Conservation (phyloP, 768 basidiomycete genomes). For the Lactifluus echinatus region DNA sequence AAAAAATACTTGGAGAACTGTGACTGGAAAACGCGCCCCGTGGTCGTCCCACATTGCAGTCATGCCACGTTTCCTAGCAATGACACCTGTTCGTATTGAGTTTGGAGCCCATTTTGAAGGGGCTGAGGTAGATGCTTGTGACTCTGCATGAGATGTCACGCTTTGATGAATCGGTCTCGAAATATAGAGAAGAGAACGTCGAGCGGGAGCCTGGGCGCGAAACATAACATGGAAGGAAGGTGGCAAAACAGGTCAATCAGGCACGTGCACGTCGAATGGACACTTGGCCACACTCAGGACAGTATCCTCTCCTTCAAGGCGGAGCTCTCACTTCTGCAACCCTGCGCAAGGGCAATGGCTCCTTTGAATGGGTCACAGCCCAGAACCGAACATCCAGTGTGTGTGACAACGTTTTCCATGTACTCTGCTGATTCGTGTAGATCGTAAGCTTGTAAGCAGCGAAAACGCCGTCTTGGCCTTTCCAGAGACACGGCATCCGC, state of each 20-base stretch:
- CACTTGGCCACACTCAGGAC: conserved; percentile 20
- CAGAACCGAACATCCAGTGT: conserved; percentile 18
- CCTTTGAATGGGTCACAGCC: conserved; percentile 46
- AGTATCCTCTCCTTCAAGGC: conserved; percentile 47
- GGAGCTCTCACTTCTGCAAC: conserved; percentile 51
- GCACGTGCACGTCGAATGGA: conserved; percentile 15
- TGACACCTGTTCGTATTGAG: conserved; percentile 83
- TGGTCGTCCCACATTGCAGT: conserved; percentile 86
- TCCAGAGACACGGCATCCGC: conserved; percentile 44
- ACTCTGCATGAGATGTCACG: conserved; percentile 26
- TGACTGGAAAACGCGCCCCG: conserved; percentile 82
- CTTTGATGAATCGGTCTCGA: conserved; percentile 40
- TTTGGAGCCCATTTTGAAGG: conserved; percentile 69
- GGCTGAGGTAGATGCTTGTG: conserved; percentile 24
- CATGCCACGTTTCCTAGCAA: conserved; percentile 96
- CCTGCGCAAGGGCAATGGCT: conserved; percentile 37
- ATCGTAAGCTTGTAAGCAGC: conserved; percentile 25
- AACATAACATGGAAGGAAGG: conserved; percentile 22
- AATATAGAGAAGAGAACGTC: conserved; percentile 30
- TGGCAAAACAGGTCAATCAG: neutral
- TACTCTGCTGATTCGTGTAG: conserved; percentile 23
- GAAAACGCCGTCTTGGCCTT: conserved; percentile 39
- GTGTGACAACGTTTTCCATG: neutral
- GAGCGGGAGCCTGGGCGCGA: conserved; percentile 40
- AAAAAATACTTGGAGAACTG: conserved; percentile 76